phyloP scores from a whole-genome alignment of 805 yeast species.

The Kazachstania psychrophila region DNA sequence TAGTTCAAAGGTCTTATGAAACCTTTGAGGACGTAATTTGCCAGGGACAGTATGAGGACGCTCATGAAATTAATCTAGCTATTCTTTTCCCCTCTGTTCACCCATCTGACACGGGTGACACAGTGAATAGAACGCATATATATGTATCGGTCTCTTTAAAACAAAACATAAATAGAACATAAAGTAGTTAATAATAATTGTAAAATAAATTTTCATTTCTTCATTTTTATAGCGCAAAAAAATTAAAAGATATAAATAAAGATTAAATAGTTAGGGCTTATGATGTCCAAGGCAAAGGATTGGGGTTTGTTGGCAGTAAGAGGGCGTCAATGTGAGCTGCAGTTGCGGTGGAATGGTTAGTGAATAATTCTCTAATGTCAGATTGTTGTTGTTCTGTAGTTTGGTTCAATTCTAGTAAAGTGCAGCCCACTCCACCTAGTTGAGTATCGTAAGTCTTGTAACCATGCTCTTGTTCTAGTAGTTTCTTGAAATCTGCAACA shows the following conservation, averaged over 20 bases:
- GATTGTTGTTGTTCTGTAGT: neutral
- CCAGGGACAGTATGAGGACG: conserved; percentile 33
- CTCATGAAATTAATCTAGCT: conserved; percentile 28
- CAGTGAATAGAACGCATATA: conserved; percentile 33
- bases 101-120: conserved; percentile 27
- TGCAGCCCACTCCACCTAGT: conserved; percentile 86
- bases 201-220: too few species aligned
- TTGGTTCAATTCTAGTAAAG: conserved; percentile 11
- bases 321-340: neutral
- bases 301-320: neutral
- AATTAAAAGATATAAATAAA: neutral
- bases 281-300: neutral
- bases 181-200: neutral
- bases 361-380: neutral
- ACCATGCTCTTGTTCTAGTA: conserved; percentile 35
- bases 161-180: neutral
- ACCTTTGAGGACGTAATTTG: conserved; percentile 5
- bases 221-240: too few species aligned
- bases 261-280: neutral
- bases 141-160: conserved; percentile 25
- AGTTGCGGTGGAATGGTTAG: neutral
- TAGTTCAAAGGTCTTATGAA: conserved; percentile 8
- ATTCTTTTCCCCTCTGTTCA: conserved; percentile 35
- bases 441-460: conserved; percentile 71
- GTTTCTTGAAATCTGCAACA: conserved; percentile 28